Percentiles rank a stretch among this genome's conserved stretches.
Evolutionary conservation across 164 flowering plant species (phyloP).

Genomic region (Hamamelis virginiana): DNA sequence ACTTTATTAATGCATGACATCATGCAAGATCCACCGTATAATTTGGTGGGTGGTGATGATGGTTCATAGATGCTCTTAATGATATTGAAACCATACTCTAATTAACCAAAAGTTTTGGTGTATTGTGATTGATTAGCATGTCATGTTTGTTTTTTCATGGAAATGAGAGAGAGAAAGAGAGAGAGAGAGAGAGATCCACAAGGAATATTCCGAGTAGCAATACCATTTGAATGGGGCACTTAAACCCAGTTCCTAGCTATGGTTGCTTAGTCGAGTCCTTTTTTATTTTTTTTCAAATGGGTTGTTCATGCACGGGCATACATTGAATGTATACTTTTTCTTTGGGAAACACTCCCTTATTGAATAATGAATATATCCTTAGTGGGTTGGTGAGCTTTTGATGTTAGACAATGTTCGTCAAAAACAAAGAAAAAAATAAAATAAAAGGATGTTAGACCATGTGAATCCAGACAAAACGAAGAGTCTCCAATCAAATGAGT

Average conservation of each 20-base stretch:
- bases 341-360: no score
- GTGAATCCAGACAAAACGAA: no score
- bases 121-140: slow-evolving; percentile 20
- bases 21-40: slow-evolving; percentile 1
- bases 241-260: background rate
- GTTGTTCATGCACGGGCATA: no score
- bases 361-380: no score
- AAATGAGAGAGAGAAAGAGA: background rate
- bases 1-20: background rate
- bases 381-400: no score
- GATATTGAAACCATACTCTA: background rate
- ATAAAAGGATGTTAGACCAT: no score
- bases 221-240: background rate
- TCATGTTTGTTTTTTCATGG: slow-evolving; percentile 13
- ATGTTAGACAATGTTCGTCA: no score
- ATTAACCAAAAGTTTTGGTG: slow-evolving; percentile 15
- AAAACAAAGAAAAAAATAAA: no score
- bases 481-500: no score
- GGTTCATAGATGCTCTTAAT: slow-evolving; percentile 8
- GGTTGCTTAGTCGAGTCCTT: no score
- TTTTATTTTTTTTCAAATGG: no score
- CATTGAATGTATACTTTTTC: no score
- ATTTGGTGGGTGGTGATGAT: slow-evolving; percentile 22
- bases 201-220: background rate
- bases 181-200: background rate